phyloP scores from a whole-genome alignment of 805 yeast species.

The Barnettozyma botsteinii region DNA sequence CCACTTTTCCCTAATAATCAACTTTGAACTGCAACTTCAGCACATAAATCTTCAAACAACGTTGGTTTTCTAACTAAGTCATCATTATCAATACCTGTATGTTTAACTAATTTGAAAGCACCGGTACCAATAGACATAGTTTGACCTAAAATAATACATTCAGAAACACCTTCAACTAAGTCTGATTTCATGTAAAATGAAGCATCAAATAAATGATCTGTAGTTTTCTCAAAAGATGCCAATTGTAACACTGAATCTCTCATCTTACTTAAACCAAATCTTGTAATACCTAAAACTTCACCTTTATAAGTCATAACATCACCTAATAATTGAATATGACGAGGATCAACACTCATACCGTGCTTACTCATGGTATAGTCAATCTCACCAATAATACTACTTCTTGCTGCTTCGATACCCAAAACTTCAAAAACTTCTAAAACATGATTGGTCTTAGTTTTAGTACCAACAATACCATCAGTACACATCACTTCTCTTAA shows the following conservation, averaged over 20 bases:
- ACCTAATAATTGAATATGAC: slow-evolving; percentile 95
- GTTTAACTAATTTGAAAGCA: slow-evolving; percentile 77
- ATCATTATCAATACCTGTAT: slow-evolving; percentile 39
- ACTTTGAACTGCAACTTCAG: slow-evolving; percentile 3
- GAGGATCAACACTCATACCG: slow-evolving; percentile 99
- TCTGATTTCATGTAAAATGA: slow-evolving; percentile 97
- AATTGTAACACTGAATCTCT: slow-evolving; percentile 95
- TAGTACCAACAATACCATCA: slow-evolving; percentile 88
- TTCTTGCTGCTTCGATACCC: slow-evolving; percentile 97
- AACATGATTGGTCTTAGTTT: slow-evolving; percentile 87
- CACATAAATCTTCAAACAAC: slow-evolving; percentile 39
- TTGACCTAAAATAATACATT: slow-evolving; percentile 95
- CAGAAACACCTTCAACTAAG: slow-evolving; percentile 94
- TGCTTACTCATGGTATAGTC: slow-evolving; percentile 98
- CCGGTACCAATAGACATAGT: slow-evolving; percentile 98
- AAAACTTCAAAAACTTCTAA: slow-evolving; percentile 82
- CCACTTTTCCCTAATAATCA: neutral
- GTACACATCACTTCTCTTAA: slow-evolving; percentile 94
- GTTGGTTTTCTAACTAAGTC: slow-evolving; percentile 41
- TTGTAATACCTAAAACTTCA: slow-evolving; percentile 94
- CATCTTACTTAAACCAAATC: slow-evolving; percentile 98
- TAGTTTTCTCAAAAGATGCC: slow-evolving; percentile 96
- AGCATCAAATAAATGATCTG: slow-evolving; percentile 97
- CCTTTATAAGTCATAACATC: slow-evolving; percentile 99
- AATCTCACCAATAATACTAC: slow-evolving; percentile 88